Conservation (phyloP, 306 rosid species). For the Prunus davidiana region DNA sequence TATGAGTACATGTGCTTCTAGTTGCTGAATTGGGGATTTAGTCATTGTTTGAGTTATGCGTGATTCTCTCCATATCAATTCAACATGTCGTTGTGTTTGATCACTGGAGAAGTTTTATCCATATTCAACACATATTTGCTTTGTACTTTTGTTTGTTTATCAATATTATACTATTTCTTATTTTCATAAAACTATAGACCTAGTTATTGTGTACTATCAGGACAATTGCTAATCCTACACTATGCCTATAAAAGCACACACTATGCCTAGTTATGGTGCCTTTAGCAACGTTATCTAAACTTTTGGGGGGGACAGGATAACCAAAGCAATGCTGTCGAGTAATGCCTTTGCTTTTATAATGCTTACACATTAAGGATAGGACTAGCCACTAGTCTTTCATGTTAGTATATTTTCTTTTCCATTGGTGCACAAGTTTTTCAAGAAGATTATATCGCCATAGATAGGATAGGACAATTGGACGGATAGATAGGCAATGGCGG, state of each 20-base stretch:
- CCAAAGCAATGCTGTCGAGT: not conserved
- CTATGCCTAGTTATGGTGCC: not conserved
- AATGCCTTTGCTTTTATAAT: not conserved
- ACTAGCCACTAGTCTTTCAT: conserved; percentile 21
- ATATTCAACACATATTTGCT: too few relatives aligned
- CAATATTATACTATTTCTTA: too few relatives aligned
- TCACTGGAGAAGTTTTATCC: too few relatives aligned
- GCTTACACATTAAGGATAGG: conserved; percentile 11
- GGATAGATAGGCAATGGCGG: conserved; percentile 17
- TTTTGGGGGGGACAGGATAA: not conserved
- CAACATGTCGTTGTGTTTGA: too few relatives aligned
- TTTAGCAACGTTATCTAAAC: not conserved
- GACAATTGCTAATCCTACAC: too few relatives aligned
- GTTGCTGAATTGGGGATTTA: too few relatives aligned
- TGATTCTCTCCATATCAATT: too few relatives aligned
- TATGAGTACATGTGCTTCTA: too few relatives aligned
- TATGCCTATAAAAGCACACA: not conserved
- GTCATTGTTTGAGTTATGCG: too few relatives aligned
- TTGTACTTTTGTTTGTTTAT: too few relatives aligned
- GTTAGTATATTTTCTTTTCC: not conserved
- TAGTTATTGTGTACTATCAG: too few relatives aligned
- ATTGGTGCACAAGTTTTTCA: not conserved
- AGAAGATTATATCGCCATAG: not conserved
- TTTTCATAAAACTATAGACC: too few relatives aligned
- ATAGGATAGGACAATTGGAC: conserved; percentile 17